These are phyloP conservation scores for Actinomortierella ambigua DNA, from an alignment of 371 early-diverging fungal genomes.

Conservation along the genomic window DNA sequence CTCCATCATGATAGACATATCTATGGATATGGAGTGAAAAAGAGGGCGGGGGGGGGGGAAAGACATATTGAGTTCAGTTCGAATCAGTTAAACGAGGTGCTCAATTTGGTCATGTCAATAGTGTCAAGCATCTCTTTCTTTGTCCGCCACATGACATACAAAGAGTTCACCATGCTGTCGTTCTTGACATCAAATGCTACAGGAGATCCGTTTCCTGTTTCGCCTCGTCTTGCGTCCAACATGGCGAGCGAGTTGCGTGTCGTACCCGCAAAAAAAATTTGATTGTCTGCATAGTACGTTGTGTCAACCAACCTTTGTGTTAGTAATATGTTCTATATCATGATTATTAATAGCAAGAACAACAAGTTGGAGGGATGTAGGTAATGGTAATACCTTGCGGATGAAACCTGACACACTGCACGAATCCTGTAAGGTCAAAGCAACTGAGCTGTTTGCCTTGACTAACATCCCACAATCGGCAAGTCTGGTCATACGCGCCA, in stretches of 20 bases:
- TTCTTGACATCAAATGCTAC: slow-evolving; percentile 50
- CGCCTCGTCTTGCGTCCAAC: slow-evolving; percentile 60
- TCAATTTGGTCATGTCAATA: no score
- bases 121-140: slow-evolving; percentile 5
- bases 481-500: slow-evolving; percentile 83
- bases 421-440: slow-evolving; percentile 81
- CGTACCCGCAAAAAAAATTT: slow-evolving; percentile 80
- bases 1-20: slow-evolving; percentile 72
- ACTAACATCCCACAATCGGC: slow-evolving; percentile 86
- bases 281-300: slow-evolving; percentile 55
- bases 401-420: slow-evolving; percentile 84
- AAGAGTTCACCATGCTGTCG: slow-evolving; percentile 84
- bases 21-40: slow-evolving; percentile 18
- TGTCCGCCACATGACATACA: slow-evolving; percentile 49
- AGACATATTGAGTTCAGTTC: background rate
- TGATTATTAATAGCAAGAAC: background rate
- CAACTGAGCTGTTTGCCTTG: slow-evolving; percentile 65
- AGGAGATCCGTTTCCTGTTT: no score
- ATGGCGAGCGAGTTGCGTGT: slow-evolving; percentile 77
- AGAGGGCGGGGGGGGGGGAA: no score
- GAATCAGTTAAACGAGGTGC: background rate
- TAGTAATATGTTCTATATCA: background rate
- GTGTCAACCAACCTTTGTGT: background rate
- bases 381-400: slow-evolving; percentile 59
- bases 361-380: background rate